Percentiles rank a stretch among this genome's conserved stretches.
Evolutionary conservation across 2,329 filamentous ascomycete species (phyloP).

Genomic region (Fusarium armeniacum): DNA sequence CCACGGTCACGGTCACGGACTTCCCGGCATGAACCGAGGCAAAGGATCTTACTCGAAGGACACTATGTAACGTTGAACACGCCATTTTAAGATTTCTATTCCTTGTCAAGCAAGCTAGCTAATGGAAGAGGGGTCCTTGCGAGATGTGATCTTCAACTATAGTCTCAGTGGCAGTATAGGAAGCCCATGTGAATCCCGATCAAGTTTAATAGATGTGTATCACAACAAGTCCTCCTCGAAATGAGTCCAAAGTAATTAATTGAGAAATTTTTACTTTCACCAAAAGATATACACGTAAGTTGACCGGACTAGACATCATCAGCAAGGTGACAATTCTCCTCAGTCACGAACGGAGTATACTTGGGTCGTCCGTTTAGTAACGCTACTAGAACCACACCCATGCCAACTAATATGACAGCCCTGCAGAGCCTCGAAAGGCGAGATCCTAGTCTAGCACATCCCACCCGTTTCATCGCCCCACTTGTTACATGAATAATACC

Average conservation of each 20-base stretch:
- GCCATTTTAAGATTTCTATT: neutral
- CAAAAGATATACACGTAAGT: neutral
- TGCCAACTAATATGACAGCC: conserved; percentile 7
- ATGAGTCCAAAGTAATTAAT: neutral
- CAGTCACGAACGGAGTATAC: neutral
- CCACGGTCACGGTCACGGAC: conserved; percentile 3
- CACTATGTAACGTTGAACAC: neutral
- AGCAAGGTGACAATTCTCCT: neutral
- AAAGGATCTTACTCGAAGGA: neutral
- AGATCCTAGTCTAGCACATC: neutral
- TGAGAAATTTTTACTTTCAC: neutral
- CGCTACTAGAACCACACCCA: neutral
- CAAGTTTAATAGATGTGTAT: neutral
- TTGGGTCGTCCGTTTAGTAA: neutral
- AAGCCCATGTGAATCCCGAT: neutral
- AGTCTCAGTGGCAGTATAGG: neutral
- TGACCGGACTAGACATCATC: neutral
- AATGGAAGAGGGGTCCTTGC: neutral
- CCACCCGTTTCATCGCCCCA: neutral
- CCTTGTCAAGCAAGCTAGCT: neutral
- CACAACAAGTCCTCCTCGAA: neutral
- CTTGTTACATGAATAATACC: conserved; percentile 9
- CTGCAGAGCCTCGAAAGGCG: neutral
- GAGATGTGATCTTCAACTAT: neutral
- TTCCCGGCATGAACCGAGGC: neutral